Evolutionary conservation across 768 basidiomycete genomes (phyloP).

Genomic region (Phaeolepiota aurea): DNA sequence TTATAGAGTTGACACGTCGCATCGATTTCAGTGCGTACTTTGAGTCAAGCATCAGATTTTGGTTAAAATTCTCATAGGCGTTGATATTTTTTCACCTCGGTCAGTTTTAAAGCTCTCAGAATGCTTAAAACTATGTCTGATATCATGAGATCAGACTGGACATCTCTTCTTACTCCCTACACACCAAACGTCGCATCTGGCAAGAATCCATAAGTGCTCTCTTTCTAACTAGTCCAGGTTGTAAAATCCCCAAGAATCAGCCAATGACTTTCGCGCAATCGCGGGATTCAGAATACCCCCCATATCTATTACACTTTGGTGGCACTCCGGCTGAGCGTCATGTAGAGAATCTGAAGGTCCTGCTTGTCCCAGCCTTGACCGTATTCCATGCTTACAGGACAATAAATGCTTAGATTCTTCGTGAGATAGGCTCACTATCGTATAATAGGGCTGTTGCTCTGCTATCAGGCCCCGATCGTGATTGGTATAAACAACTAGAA

Average conservation of each 20-base stretch:
- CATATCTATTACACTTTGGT: slow-evolving; percentile 57
- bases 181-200: slow-evolving; percentile 67
- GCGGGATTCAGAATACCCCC: slow-evolving; percentile 50
- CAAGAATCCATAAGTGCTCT: slow-evolving; percentile 68
- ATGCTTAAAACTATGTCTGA: neutral
- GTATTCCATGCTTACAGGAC: neutral
- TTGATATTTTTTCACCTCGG: slow-evolving; percentile 79
- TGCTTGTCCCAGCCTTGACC: neutral
- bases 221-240: slow-evolving; percentile 50
- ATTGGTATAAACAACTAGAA: slow-evolving; percentile 38
- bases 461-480: slow-evolving; percentile 35
- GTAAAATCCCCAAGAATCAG: slow-evolving; percentile 50
- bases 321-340: slow-evolving; percentile 65
- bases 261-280: slow-evolving; percentile 52
- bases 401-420: slow-evolving; percentile 46
- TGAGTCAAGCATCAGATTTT: too few species aligned
- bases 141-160: slow-evolving; percentile 42
- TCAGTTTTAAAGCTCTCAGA: slow-evolving; percentile 16
- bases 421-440: slow-evolving; percentile 51
- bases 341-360: slow-evolving; percentile 71
- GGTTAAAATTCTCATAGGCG: slow-evolving; percentile 39
- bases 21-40: slow-evolving; percentile 64
- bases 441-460: slow-evolving; percentile 48
- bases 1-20: slow-evolving; percentile 45
- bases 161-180: slow-evolving; percentile 44